A percentile compares a stretch with the other conserved stretches of the same genome.
phyloP scores from a whole-genome alignment of 768 basidiomycete species.

The Dendrothele bispora region DNA sequence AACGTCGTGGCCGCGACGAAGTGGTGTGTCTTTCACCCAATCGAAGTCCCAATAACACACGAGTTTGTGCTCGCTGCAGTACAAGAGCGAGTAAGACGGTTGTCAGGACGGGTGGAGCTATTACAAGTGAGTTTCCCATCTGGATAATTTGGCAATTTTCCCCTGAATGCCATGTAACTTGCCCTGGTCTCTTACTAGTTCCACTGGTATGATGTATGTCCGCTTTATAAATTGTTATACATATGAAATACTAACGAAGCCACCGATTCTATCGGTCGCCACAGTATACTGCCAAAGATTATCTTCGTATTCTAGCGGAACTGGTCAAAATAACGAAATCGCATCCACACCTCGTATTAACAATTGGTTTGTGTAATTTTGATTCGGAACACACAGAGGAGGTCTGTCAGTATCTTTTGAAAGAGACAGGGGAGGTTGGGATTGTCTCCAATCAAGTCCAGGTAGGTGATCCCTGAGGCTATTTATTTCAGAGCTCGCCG shows the following conservation, averaged over 20 bases:
- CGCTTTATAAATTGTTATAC: not conserved
- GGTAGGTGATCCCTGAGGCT: conserved; percentile 27
- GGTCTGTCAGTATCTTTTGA: conserved; percentile 40
- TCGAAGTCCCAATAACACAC: conserved; percentile 33
- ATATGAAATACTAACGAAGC: not conserved
- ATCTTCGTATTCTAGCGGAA: conserved; percentile 11
- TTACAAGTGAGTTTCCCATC: conserved; percentile 43
- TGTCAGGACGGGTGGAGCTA: conserved; percentile 45
- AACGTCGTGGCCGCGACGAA: conserved; percentile 55
- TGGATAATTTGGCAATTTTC: not conserved
- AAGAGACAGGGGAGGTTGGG: conserved; percentile 48
- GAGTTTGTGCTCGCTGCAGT: conserved; percentile 48
- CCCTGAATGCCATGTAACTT: not conserved
- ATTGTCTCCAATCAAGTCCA: conserved; percentile 65
- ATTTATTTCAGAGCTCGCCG: too few species aligned
- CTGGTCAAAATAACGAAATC: conserved; percentile 13
- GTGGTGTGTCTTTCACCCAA: conserved; percentile 56
- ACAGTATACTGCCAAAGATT: conserved; percentile 13
- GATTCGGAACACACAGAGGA: conserved; percentile 53
- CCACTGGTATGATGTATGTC: conserved; percentile 53
- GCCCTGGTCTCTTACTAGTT: too few species aligned
- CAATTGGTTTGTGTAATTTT: conserved; percentile 60
- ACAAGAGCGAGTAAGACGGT: conserved; percentile 48
- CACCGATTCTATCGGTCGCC: not conserved
- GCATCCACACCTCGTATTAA: conserved; percentile 32